Evolutionary conservation across 1,284 basidiomycete genomes (phyloP).

Genomic region (Moesziomyces parantarcticus): DNA sequence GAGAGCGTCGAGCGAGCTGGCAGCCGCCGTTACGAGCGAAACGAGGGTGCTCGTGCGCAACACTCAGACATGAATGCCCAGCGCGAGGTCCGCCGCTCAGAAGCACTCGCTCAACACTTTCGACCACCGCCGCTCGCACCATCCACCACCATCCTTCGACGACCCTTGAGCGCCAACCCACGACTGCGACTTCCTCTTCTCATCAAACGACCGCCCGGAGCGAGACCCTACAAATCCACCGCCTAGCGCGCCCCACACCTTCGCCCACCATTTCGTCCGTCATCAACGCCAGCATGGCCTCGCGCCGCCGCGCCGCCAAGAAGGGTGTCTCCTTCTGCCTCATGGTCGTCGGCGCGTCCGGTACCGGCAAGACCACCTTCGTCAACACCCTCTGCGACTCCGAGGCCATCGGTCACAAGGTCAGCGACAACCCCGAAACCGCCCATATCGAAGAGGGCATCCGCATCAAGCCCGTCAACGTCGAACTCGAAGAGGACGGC

Average conservation of each 20-base stretch:
- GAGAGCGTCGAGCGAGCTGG: background rate
- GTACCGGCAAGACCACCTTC: constrained; percentile 66
- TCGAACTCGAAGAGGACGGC: constrained; percentile 98
- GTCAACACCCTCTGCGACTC: constrained; percentile 68
- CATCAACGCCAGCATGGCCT: constrained; percentile 51
- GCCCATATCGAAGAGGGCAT: constrained; percentile 95
- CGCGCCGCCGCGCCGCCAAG: constrained; percentile 64
- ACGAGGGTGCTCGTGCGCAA: constrained; percentile 40
- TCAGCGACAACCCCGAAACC: constrained; percentile 84
- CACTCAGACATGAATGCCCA: constrained; percentile 23
- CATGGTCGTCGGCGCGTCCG: constrained; percentile 67
- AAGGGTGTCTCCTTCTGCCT: constrained; percentile 68
- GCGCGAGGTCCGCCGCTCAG: background rate
- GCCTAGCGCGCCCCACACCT: background rate
- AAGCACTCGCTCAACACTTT: background rate
- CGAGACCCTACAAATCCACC: background rate
- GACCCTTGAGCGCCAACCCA: too few relatives aligned
- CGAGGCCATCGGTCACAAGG: constrained; percentile 75
- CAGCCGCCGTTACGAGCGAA: background rate
- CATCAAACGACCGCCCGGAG: background rate
- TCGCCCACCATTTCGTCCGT: constrained; percentile 39
- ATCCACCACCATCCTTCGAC: too few relatives aligned
- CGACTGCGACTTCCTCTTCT: background rate
- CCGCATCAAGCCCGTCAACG: constrained; percentile 92
- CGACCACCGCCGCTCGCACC: too few relatives aligned